These are phyloP conservation scores for Pulveroboletus sp. DNA, from an alignment of 768 basidiomycete species.

Conservation along the genomic window DNA sequence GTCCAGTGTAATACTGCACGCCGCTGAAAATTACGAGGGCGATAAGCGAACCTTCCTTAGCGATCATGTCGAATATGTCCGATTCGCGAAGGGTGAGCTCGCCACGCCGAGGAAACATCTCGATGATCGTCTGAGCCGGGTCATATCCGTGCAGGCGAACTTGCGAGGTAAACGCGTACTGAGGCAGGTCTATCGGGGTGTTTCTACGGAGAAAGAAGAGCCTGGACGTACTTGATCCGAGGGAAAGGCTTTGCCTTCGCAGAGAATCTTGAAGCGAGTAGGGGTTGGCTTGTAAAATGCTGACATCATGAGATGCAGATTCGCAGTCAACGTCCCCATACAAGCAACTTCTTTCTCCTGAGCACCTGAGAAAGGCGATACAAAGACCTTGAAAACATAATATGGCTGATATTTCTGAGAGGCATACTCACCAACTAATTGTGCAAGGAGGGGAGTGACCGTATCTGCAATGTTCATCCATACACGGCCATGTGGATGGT, in stretches of 20 bases:
- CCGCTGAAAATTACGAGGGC: constrained; percentile 92
- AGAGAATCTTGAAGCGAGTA: constrained; percentile 87
- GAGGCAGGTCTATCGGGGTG: constrained; percentile 11
- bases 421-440: constrained; percentile 66
- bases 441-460: constrained; percentile 69
- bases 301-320: constrained; percentile 93
- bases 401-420: constrained; percentile 1
- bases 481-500: constrained; percentile 76
- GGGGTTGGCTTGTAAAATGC: constrained; percentile 89
- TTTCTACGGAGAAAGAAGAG: constrained; percentile 9
- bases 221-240: constrained; percentile 76
- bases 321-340: constrained; percentile 92
- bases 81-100: constrained; percentile 84
- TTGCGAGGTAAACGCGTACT: constrained; percentile 99
- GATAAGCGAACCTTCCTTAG: constrained; percentile 67
- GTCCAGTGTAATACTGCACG: constrained; percentile 96
- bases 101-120: constrained; percentile 72
- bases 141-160: constrained; percentile 72
- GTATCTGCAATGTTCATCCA: constrained; percentile 79
- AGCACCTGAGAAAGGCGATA: constrained; percentile 55
- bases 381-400: constrained; percentile 9
- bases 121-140: constrained; percentile 68
- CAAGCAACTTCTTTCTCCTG: constrained; percentile 87
- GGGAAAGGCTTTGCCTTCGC: constrained; percentile 92
- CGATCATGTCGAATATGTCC: constrained; percentile 78